Conservation (phyloP, 768 basidiomycete genomes). For the Lactifluus piperatus region DNA sequence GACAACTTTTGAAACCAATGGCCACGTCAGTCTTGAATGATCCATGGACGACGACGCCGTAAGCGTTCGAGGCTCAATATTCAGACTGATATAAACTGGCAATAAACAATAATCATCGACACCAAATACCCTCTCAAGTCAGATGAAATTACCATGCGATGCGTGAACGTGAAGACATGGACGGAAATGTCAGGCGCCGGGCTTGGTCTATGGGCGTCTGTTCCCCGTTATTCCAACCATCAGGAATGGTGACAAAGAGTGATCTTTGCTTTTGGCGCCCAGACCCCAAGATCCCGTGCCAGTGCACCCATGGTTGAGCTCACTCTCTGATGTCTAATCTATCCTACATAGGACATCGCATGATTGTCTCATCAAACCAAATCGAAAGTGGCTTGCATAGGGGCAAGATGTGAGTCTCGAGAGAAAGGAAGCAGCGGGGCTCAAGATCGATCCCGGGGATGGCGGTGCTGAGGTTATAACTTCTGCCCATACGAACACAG, state of each 20-base stretch:
- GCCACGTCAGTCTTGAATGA: not conserved
- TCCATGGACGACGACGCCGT: not conserved
- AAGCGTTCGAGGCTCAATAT: no score
- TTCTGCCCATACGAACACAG: not conserved
- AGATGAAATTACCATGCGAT: not conserved
- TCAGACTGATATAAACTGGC: not conserved
- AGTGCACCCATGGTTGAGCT: no score
- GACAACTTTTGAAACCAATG: not conserved
- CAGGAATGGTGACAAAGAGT: not conserved
- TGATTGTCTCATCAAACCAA: not conserved
- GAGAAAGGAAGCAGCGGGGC: not conserved
- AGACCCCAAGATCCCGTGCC: not conserved
- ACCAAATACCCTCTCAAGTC: not conserved
- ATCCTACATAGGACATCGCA: not conserved
- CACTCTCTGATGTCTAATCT: not conserved
- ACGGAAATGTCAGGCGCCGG: not conserved
- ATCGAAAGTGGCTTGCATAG: not conserved
- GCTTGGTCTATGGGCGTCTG: not conserved
- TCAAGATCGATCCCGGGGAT: slow-evolving; percentile 12
- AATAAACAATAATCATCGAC: not conserved
- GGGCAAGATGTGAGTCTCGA: not conserved
- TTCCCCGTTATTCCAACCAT: not conserved
- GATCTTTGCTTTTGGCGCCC: not conserved
- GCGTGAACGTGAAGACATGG: not conserved
- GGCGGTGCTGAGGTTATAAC: slow-evolving; percentile 11